A percentile compares a stretch with the other conserved stretches of the same genome.
These are phyloP conservation scores for Gilbertella persicaria DNA, from an alignment of 371 early-diverging fungal species.

Conservation along the genomic window DNA sequence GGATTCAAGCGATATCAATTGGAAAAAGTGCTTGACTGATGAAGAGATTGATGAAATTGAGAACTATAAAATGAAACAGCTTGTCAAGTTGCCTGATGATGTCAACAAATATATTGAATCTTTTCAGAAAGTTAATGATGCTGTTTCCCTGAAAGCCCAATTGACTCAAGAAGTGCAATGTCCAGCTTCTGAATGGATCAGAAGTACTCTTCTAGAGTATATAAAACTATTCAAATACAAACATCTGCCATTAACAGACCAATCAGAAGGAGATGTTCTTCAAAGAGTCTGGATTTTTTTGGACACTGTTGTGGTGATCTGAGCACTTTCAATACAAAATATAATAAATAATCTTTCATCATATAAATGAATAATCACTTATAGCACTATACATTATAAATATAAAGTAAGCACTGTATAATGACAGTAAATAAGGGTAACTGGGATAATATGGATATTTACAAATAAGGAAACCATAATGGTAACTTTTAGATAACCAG, in stretches of 20 bases:
- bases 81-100: background rate
- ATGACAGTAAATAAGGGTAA: no score
- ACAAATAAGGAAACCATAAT: no score
- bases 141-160: conserved; percentile 5
- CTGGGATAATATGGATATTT: no score
- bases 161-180: conserved; percentile 10
- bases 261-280: conserved; percentile 17
- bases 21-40: conserved; percentile 14
- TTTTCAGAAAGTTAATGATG: conserved; percentile 3
- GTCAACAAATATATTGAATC: conserved; percentile 11
- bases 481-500: no score
- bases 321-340: no score
- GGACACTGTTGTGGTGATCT: no score
- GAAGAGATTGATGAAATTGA: conserved; percentile 12
- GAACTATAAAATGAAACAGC: conserved; percentile 6
- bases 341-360: no score
- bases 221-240: conserved; percentile 11
- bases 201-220: conserved; percentile 7
- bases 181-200: conserved; percentile 9
- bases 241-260: conserved; percentile 6
- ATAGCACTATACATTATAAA: no score
- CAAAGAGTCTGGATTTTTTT: conserved; percentile 2
- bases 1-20: conserved; percentile 12
- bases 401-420: no score
- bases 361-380: no score